Base-by-base conservation (phyloP, 768 basidiomycete species). In the Imleria badia region DNA sequence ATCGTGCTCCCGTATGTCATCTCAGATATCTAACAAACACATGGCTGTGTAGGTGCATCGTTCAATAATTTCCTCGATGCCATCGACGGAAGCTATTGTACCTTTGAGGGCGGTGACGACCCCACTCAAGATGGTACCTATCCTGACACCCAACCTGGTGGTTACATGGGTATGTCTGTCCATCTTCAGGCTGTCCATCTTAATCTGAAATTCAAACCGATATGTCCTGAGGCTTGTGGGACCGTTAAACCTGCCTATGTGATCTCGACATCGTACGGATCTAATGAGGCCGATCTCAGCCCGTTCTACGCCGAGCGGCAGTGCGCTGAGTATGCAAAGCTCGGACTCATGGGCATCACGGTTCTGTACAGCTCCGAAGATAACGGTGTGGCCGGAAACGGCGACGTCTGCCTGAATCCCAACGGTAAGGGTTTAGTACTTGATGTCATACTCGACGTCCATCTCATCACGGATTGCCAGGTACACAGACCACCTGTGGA, bases 241-340 rank as follows among this genome's bases (percentile, higher is more conserved):
- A 72, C 68, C 17, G 62, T 72, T 9, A 59, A 63, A 17, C 75
- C 76, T 3, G 61, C 78, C 3, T 55, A 72, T 17, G 77, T 80
- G 31, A 71, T 79, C 50, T 78, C 76, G 7, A 75, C 76, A 2
- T 79, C 78, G 2, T 79, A 80, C 55, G 56, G 58, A 6, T 71
- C 70, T 46, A 66, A 73, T 36, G 78, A 80, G 49, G 69, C 60
- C 13, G 70, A 73, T 19, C 59, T 72, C 36, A 67, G 67, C 1
- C 67, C 68, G 0, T 67, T 68, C 46, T 79, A 78, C 48, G 65
- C 74, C 12, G 55, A 58, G 19, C 69, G 78, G 29, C 78, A 79
- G 59, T 79, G 78, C 48, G 59, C 63, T 20, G 79, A 81, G 62
- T 81, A 79, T 55, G 79, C 67, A 11, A 81, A 81, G 50, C 69